Evolutionary conservation across 2,329 filamentous ascomycete genomes (phyloP).

Genomic region (Epichloe bromicola): DNA sequence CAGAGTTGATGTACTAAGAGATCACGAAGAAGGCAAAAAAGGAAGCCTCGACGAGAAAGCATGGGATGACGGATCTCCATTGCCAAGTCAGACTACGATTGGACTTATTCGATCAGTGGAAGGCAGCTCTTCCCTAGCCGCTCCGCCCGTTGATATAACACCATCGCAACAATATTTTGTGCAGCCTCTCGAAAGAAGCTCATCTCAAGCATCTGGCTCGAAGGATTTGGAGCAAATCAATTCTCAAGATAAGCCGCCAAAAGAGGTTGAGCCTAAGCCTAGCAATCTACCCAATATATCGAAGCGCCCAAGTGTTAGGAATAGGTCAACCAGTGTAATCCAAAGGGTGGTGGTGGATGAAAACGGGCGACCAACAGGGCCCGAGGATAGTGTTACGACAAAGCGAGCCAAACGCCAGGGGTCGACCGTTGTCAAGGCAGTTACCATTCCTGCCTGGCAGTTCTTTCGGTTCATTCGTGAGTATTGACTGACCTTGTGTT

Average conservation of each 20-base stretch:
- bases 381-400: slow-evolving; percentile 28
- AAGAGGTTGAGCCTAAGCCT: background rate
- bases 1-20: slow-evolving; percentile 73
- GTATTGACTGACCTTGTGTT: slow-evolving; percentile 20
- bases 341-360: slow-evolving; percentile 44
- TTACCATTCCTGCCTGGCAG: slow-evolving; percentile 94
- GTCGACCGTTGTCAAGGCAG: slow-evolving; percentile 55
- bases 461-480: slow-evolving; percentile 87
- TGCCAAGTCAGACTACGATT: slow-evolving; percentile 20
- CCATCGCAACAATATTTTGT: slow-evolving; percentile 9
- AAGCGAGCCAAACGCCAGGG: slow-evolving; percentile 31
- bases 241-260: background rate
- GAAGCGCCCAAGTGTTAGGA: slow-evolving; percentile 19
- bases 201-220: background rate
- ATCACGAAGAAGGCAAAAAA: slow-evolving; percentile 45
- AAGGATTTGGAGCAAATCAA: background rate
- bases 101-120: slow-evolving; percentile 22
- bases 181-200: background rate
- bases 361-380: slow-evolving; percentile 29
- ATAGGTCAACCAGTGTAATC: slow-evolving; percentile 47
- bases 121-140: slow-evolving; percentile 21
- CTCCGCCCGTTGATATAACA: slow-evolving; percentile 19
- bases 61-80: slow-evolving; percentile 12
- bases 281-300: slow-evolving; percentile 1
- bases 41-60: slow-evolving; percentile 16